Percentiles rank a stretch among this genome's conserved stretches.
Conservation (phyloP, 129 eudicot genomes). For the Flaveria trinervia region DNA sequence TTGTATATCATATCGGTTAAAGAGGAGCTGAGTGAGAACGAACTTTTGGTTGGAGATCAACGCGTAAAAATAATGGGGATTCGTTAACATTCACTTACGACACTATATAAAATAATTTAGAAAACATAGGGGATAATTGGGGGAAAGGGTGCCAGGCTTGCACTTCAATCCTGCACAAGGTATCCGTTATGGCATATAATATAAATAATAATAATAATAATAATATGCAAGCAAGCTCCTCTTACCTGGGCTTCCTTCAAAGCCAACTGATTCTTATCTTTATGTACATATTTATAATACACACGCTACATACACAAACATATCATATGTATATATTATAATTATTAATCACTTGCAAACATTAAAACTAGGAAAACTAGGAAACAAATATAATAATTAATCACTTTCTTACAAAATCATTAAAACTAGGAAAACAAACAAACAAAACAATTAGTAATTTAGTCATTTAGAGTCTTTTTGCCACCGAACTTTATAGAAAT, state of each 20-base stretch:
- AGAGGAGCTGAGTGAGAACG: too few relatives aligned
- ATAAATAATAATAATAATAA: slow-evolving; percentile 51
- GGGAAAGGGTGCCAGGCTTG: slow-evolving; percentile 57
- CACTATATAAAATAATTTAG: not conserved
- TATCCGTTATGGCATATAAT: slow-evolving; percentile 52
- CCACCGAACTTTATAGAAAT: too few relatives aligned
- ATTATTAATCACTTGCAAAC: not conserved
- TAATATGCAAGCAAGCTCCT: slow-evolving; percentile 36
- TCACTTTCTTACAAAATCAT: not conserved
- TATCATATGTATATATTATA: not conserved
- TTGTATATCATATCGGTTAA: too few relatives aligned
- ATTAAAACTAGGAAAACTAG: not conserved
- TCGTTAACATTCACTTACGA: too few relatives aligned
- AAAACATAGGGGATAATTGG: not conserved
- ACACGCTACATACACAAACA: slow-evolving; percentile 8
- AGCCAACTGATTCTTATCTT: slow-evolving; percentile 71
- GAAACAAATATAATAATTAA: too few relatives aligned
- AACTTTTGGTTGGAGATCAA: too few relatives aligned
- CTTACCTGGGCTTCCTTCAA: slow-evolving; percentile 59
- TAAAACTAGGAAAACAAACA: not conserved
- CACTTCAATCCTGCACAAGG: slow-evolving; percentile 72
- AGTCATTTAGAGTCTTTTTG: too few relatives aligned
- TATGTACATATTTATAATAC: slow-evolving; percentile 13
- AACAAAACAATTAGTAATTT: too few relatives aligned
- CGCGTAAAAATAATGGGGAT: too few relatives aligned